Evolutionary conservation across 2,329 filamentous ascomycete genomes (phyloP).

Genomic region (Elsinoe australis): DNA sequence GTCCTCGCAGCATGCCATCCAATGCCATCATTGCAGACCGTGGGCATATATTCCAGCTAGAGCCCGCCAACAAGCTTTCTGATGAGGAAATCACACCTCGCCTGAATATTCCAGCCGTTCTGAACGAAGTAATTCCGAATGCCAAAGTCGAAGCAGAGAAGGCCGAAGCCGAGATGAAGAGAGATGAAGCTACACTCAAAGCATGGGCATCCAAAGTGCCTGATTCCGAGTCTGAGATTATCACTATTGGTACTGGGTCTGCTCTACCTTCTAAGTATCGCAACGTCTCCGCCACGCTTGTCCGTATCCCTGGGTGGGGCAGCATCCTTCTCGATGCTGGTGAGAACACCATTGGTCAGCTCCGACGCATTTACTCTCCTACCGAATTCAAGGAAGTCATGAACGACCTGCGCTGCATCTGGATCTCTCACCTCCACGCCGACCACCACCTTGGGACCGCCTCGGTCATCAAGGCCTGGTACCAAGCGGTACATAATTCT

Average conservation of each 20-base stretch:
- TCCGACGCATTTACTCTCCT: slow-evolving; percentile 63
- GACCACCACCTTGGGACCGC: slow-evolving; percentile 87
- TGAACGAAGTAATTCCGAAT: slow-evolving; percentile 36
- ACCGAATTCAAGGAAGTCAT: slow-evolving; percentile 63
- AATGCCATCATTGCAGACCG: slow-evolving; percentile 29
- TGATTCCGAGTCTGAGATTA: slow-evolving; percentile 69
- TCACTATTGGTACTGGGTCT: slow-evolving; percentile 84
- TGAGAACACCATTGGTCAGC: slow-evolving; percentile 83
- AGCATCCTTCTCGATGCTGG: slow-evolving; percentile 86
- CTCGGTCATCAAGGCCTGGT: slow-evolving; percentile 78
- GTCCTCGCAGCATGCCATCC: not conserved
- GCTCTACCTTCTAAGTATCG: slow-evolving; percentile 85
- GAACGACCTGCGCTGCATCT: slow-evolving; percentile 70
- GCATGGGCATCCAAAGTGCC: slow-evolving; percentile 59
- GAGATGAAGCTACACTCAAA: slow-evolving; percentile 40
- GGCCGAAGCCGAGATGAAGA: slow-evolving; percentile 32
- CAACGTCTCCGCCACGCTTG: slow-evolving; percentile 83
- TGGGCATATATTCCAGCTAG: slow-evolving; percentile 31
- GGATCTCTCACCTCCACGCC: slow-evolving; percentile 92
- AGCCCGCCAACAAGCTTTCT: slow-evolving; percentile 36
- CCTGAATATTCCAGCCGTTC: slow-evolving; percentile 43
- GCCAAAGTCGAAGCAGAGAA: slow-evolving; percentile 48
- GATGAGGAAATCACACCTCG: slow-evolving; percentile 43
- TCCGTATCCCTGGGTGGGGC: slow-evolving; percentile 77
- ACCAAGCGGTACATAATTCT: slow-evolving; percentile 46